Base-by-base conservation (phyloP, 2,329 filamentous ascomycete species). In the Fonsecaea erecta region DNA sequence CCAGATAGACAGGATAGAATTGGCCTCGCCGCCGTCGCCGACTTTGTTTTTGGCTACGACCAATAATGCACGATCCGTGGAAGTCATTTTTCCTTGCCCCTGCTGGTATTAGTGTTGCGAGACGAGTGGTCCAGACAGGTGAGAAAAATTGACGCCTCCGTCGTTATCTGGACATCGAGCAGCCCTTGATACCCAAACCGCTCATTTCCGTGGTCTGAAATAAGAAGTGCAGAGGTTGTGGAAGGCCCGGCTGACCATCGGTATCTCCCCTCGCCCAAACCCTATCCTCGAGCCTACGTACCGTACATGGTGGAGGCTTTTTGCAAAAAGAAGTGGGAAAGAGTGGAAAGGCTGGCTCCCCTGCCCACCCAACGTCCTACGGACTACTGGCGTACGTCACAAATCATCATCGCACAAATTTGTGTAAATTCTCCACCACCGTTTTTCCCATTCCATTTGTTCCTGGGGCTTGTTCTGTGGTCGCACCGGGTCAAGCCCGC, bases 1-100 rank as follows among this genome's bases (percentile, higher is more conserved):
- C 59, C 59, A 43, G 24, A 58, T 62, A 65, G 43, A 48, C n/a
- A 48, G 43, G 52, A 65, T 48, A 55, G 28, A 55, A 37, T 32
- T 52, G 56, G 62, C 57, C 30, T 48, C 43, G 43, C 26, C 14
- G 16, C n/a, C 37, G 16, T 9, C 7, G 3, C 18, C 37, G 3
- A 11, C 8, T 7, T 21, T 4, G 5, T 40, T 43, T 43, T 48
- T 48, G 43, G 43, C 11, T 26, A 26, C 43, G 43, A 48, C 21
- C 43, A 24, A 48, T 3, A 48, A 24, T 48, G 18, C 43, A 9
- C 43, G 18, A 12, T 14, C 43, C 21, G 12, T 12, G 43, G 43
- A 48, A 24, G 18, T 48, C 43, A 24, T 24, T 24, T 24, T 24
- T 48, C 11, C 18, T 12, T 48, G 43, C 16, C 43, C n/a, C 14